Conservation (phyloP, 2,329 filamentous ascomycete species). For the Fusarium sp. region DNA sequence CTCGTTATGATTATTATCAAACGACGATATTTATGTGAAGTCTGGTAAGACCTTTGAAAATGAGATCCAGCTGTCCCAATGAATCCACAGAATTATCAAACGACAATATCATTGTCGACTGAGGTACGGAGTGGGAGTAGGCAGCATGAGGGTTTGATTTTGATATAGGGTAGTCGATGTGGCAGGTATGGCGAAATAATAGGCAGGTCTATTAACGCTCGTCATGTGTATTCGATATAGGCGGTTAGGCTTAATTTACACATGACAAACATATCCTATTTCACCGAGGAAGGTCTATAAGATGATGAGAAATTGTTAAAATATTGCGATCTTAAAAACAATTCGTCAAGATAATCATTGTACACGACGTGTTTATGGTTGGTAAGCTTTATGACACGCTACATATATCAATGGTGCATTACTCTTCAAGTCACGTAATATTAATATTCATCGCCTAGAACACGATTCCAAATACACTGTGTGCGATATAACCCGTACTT, state of each 20-base stretch:
- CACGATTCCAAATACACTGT: not conserved
- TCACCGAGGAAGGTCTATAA: no score
- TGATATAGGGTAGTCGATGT: slow-evolving; percentile 1
- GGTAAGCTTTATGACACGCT: not conserved
- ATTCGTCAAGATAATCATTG: not conserved
- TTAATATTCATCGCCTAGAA: not conserved
- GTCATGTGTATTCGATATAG: no score
- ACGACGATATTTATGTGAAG: no score
- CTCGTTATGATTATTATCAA: not conserved
- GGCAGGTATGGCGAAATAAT: not conserved
- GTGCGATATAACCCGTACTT: not conserved
- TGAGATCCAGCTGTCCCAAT: no score
- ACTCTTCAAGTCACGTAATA: not conserved
- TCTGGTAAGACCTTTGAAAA: no score
- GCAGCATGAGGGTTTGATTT: not conserved
- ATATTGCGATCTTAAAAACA: not conserved
- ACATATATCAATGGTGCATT: not conserved
- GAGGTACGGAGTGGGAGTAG: not conserved
- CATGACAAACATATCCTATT: no score
- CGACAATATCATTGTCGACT: not conserved
- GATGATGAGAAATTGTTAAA: no score
- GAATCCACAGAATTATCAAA: no score
- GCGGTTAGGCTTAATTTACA: no score
- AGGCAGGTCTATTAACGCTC: not conserved
- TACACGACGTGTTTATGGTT: no score